phyloP scores from a whole-genome alignment of 495 filamentous ascomycete species.

The Daldinia bambusicola region DNA sequence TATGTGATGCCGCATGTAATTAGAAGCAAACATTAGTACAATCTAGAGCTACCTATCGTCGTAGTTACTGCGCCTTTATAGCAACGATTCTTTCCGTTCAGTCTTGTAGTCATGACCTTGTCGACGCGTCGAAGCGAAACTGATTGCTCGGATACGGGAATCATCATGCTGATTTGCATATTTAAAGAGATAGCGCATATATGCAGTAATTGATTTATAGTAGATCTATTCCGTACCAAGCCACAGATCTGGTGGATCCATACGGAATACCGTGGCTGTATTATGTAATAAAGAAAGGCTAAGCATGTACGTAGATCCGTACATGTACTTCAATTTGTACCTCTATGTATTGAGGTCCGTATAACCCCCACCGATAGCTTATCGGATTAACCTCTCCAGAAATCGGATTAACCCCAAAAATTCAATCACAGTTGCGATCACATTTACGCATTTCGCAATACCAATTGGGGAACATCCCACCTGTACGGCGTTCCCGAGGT shows the following conservation, averaged over 20 bases:
- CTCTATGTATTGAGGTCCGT: no score
- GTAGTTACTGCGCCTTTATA: neutral
- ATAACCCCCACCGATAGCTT: neutral
- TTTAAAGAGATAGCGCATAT: neutral
- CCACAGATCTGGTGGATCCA: neutral
- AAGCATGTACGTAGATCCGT: no score
- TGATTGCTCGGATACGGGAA: neutral
- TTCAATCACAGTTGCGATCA: conserved; percentile 27
- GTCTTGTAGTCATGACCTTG: neutral
- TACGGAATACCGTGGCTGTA: neutral
- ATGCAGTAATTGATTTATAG: neutral
- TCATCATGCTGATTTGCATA: neutral
- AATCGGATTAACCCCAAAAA: conserved; percentile 44
- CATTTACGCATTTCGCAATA: conserved; percentile 14
- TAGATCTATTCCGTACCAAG: conserved; percentile 1
- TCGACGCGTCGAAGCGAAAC: neutral
- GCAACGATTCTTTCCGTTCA: neutral
- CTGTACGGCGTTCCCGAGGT: conserved; percentile 13
- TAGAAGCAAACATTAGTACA: conserved; percentile 21
- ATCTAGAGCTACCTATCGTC: neutral
- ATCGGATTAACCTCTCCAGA: conserved; percentile 27
- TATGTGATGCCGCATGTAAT: neutral
- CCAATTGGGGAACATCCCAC: conserved; percentile 1
- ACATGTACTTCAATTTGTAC: no score
- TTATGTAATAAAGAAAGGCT: neutral